These are phyloP conservation scores for Sporobolomyces roseus DNA, from an alignment of 768 basidiomycete species.

Conservation along the genomic window DNA sequence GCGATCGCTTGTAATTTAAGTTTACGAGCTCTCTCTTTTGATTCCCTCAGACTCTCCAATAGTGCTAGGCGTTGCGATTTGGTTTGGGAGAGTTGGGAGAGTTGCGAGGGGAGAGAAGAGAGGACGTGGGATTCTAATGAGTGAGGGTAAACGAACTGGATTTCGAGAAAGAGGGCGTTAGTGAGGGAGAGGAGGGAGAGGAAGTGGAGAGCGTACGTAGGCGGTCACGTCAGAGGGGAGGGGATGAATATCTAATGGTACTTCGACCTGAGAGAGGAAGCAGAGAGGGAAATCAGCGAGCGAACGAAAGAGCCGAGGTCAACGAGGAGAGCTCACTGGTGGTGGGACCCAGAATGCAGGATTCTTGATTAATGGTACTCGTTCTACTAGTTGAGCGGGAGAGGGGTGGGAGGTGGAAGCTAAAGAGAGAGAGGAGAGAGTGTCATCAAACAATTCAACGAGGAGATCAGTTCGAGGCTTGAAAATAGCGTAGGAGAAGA, in stretches of 20 bases:
- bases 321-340: conserved; percentile 55
- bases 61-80: conserved; percentile 66
- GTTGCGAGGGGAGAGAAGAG: conserved; percentile 67
- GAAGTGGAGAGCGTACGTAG: conserved; percentile 59
- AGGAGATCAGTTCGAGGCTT: too few species aligned
- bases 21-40: conserved; percentile 52
- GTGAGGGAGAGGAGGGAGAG: not conserved
- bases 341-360: conserved; percentile 81
- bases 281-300: not conserved
- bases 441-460: too few species aligned
- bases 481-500: too few species aligned
- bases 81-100: conserved; percentile 63
- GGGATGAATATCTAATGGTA: conserved; percentile 89
- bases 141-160: conserved; percentile 92
- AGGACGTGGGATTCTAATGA: conserved; percentile 83
- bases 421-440: not conserved
- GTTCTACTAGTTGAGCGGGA: conserved; percentile 32
- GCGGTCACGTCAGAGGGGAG: conserved; percentile 82
- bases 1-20: conserved; percentile 73
- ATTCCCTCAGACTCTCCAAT: conserved; percentile 65
- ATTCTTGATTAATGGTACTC: conserved; percentile 82
- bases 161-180: not conserved
- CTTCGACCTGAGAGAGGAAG: conserved; percentile 59
- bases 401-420: not conserved
- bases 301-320: not conserved